Percentiles rank a stretch among this genome's conserved stretches.
These are phyloP conservation scores for Tulasnella sp. DNA, from an alignment of 768 basidiomycete genomes.

Conservation along the genomic window DNA sequence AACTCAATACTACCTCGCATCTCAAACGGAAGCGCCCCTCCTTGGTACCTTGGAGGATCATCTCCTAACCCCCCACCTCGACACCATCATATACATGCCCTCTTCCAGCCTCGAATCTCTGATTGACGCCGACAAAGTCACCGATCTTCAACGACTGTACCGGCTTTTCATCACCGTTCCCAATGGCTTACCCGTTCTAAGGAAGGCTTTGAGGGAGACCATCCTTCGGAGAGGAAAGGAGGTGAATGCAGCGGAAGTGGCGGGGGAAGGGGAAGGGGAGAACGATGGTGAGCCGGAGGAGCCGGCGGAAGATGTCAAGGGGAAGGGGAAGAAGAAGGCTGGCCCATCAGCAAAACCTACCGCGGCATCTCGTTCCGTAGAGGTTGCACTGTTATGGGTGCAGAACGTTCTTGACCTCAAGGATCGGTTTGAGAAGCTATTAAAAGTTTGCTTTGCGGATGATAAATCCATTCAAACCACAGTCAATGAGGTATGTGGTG, in stretches of 20 bases:
- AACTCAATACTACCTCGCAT: constrained; percentile 74
- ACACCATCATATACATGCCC: constrained; percentile 61
- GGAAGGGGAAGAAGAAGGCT: constrained; percentile 44
- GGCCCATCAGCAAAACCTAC: constrained; percentile 23
- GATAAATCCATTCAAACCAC: constrained; percentile 71
- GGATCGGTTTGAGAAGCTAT: constrained; percentile 75
- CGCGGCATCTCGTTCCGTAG: constrained; percentile 36
- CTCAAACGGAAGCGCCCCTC: constrained; percentile 56
- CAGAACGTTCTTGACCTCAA: constrained; percentile 83
- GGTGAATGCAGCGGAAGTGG: constrained; percentile 51
- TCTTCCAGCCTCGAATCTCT: constrained; percentile 79
- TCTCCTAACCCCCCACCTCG: constrained; percentile 67
- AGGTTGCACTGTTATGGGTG: constrained; percentile 80
- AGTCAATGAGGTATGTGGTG: constrained; percentile 64
- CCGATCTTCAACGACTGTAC: constrained; percentile 71
- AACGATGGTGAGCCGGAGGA: constrained; percentile 29
- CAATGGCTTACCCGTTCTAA: constrained; percentile 52
- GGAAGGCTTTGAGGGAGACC: constrained; percentile 57
- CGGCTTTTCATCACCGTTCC: constrained; percentile 59
- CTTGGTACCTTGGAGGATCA: constrained; percentile 63
- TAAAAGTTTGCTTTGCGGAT: constrained; percentile 54
- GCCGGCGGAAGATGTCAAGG: constrained; percentile 30
- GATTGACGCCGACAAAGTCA: constrained; percentile 67
- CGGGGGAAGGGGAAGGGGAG: constrained; percentile 26
- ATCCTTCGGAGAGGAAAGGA: constrained; percentile 62